Evolutionary conservation across 2,329 filamentous ascomycete genomes (phyloP).

Genomic region (Cytospora mali): DNA sequence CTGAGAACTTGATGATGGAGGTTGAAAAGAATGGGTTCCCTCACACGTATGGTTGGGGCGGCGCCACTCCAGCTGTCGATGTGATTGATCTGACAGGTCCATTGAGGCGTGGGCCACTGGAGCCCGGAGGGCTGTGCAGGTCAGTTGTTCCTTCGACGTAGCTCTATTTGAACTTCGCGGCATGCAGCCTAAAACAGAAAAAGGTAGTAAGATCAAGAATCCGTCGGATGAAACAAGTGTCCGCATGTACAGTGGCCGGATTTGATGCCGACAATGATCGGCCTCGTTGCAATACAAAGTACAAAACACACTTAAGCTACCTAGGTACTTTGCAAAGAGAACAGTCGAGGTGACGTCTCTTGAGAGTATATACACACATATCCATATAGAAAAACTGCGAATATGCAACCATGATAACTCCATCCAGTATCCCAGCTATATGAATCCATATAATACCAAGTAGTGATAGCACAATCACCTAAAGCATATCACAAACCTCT

Average conservation of each 20-base stretch:
- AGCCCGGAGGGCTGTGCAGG: slow-evolving; percentile 1
- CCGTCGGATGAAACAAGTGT: background rate
- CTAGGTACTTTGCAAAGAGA: background rate
- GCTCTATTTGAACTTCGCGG: background rate
- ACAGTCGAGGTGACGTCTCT: background rate
- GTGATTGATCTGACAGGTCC: background rate
- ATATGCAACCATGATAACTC: background rate
- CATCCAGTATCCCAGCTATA: background rate
- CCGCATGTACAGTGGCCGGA: background rate
- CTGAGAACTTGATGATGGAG: background rate
- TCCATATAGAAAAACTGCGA: background rate
- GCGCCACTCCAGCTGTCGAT: background rate
- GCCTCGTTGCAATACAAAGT: background rate
- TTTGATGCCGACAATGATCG: background rate
- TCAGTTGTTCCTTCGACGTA: background rate
- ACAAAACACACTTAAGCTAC: background rate
- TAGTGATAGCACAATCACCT: background rate
- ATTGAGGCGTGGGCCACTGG: background rate
- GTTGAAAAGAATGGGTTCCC: background rate
- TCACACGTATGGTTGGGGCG: background rate
- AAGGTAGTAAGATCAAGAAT: background rate
- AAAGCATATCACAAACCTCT: background rate
- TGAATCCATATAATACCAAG: background rate
- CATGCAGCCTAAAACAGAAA: background rate
- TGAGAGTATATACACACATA: background rate